A percentile compares a stretch with the other conserved stretches of the same genome.
phyloP scores from a whole-genome alignment of 2,329 filamentous ascomycete genomes.

The Aspergillus sp. region DNA sequence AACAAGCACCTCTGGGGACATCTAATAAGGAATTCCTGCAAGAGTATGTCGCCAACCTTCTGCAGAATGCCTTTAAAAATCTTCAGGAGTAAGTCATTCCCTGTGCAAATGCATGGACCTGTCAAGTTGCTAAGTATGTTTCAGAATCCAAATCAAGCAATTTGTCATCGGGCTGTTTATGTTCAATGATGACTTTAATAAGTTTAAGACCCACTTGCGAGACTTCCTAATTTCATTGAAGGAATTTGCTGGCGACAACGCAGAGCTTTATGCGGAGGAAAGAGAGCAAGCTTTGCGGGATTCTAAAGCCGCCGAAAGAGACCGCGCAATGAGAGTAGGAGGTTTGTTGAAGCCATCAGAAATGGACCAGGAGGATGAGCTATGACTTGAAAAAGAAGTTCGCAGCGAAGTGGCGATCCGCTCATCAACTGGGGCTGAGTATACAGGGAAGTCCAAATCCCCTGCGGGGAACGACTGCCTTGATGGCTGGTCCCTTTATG shows the following conservation, averaged over 20 bases:
- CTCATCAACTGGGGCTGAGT: conserved; percentile 23
- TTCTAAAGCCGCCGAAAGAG: conserved; percentile 80
- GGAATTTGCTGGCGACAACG: conserved; percentile 93
- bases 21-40: conserved; percentile 86
- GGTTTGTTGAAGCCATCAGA: conserved; percentile 97
- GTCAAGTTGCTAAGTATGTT: conserved; percentile 30
- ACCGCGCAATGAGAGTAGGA: conserved; percentile 90
- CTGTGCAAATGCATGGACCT: background rate
- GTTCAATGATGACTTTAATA: conserved; percentile 81
- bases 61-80: conserved; percentile 90
- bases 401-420: conserved; percentile 54
- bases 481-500: conserved; percentile 65
- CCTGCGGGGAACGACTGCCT: conserved; percentile 30
- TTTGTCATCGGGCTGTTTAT: conserved; percentile 90
- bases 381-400: conserved; percentile 72
- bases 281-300: conserved; percentile 87
- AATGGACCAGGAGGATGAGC: conserved; percentile 76
- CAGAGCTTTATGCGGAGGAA: conserved; percentile 88
- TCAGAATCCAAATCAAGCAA: conserved; percentile 74
- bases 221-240: conserved; percentile 97
- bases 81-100: conserved; percentile 68
- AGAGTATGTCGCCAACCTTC: conserved; percentile 76
- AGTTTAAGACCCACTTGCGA: conserved; percentile 91
- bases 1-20: conserved; percentile 78
- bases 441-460: conserved; percentile 15